Base-by-base conservation (phyloP, 1,139 yeast species). In the Saccharomyces hybrid region DNA sequence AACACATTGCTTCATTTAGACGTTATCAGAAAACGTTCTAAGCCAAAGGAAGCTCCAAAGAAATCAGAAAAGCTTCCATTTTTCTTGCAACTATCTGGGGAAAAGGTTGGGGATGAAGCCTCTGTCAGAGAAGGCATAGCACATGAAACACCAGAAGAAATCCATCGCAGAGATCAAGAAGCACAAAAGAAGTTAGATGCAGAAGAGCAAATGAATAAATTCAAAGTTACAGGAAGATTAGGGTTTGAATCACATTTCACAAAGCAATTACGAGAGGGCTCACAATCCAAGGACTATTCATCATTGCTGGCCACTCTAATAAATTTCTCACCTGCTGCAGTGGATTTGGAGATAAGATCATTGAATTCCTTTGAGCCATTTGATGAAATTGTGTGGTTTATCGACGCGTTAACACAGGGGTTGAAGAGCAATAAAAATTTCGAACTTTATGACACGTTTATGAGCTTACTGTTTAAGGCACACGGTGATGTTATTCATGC, bases 281-380 rank as follows among this genome's bases (percentile, higher is more conserved):
- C 75, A 5, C 73, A 70, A 26, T 46, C 60, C 0, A 62, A 64
- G 0, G 78, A 83, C 56, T 84, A 73, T 63, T 56, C 67, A 1
- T 72, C 68, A 16, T 86, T 91, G 65, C 73, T 89, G 57, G 63
- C 68, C 0, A 79, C 75, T 63, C 70, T 93, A 50, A 75, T 83
- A n/a, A 66, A 69, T 2, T 78, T 89, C 52, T 77, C 97, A 0
- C 97, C 98, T 11, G 77, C 97, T 1, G 73, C 81, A 5, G 79
- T 90, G 26, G 99, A 93, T 68, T 72, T 93, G 56, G 99, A 95
- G 70, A 82, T 93, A 55, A 82, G 96, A 61, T 86, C 97, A 1
- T 70, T 93, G 56, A 81, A 83, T 61, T 73, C 88, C 0, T 75
- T 77, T 63, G 70, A 68, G 42, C 73, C 74, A 23, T 68, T 72